These are phyloP conservation scores for Debaryomyces maramus DNA, from an alignment of 805 yeast genomes.

Conservation along the genomic window DNA sequence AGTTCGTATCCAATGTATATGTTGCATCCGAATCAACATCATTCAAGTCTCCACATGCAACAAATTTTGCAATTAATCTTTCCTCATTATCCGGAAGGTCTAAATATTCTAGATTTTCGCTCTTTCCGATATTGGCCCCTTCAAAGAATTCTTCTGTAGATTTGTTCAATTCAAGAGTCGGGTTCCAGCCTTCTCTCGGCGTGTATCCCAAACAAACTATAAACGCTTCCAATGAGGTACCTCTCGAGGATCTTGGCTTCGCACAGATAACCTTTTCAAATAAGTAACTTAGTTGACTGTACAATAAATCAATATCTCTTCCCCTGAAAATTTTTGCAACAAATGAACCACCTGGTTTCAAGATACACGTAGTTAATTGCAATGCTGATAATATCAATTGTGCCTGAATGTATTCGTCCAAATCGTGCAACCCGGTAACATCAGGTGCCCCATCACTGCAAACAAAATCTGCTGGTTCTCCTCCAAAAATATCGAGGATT, in stretches of 20 bases:
- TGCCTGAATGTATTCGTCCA: constrained; percentile 96
- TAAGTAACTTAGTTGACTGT: constrained; percentile 84
- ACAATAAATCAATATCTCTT: constrained; percentile 88
- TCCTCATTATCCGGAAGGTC: constrained; percentile 56
- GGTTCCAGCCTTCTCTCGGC: constrained; percentile 84
- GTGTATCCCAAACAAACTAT: constrained; percentile 86
- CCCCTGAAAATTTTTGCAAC: constrained; percentile 97
- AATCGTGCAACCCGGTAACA: constrained; percentile 94
- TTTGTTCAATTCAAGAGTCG: constrained; percentile 52
- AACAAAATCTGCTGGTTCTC: constrained; percentile 91
- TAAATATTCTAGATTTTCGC: constrained; percentile 46
- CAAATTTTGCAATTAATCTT: constrained; percentile 80
- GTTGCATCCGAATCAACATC: constrained; percentile 96
- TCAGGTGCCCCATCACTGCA: constrained; percentile 99
- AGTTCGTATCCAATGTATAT: constrained; percentile 53
- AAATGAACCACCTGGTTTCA: constrained; percentile 88
- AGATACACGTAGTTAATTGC: constrained; percentile 84
- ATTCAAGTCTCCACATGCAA: constrained; percentile 91
- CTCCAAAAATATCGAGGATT: constrained; percentile 81
- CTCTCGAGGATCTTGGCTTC: constrained; percentile 93
- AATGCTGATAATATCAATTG: constrained; percentile 89
- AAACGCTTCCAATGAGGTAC: constrained; percentile 91
- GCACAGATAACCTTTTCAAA: constrained; percentile 92
- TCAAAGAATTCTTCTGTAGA: constrained; percentile 85
- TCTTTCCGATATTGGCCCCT: constrained; percentile 57